Base-by-base conservation (phyloP, 257 asterid genomes). In the Catharanthus roseus region DNA sequence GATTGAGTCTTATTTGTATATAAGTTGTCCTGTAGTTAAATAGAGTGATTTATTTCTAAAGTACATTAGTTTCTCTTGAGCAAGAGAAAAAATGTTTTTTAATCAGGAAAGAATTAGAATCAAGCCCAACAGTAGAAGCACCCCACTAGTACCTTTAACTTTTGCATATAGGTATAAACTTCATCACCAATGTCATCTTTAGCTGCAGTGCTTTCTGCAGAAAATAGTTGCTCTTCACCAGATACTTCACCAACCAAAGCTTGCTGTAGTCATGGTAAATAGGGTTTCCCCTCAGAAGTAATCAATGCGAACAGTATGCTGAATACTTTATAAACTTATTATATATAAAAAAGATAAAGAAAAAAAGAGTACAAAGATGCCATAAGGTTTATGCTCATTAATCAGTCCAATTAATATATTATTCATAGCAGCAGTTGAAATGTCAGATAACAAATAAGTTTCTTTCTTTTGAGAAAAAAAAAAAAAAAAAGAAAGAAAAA, bases 191-290 rank as follows among this genome's bases (percentile, higher is more conserved):
- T 64, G 79, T 84, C 89, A 80, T 86, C 90, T 71, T 79, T 83
- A 45, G 70, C 72, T 16, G 70, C 77, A 82, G 67, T 76, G 78
- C 82, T 84, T 76, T 79, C 82, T 15, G 97, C 82, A 74, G 89
- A 83, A 83, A 93, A 93, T 72, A 93, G 93, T 78, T 80, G 95
- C 76, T 88, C 96, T 58, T 91, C 99, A 60, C 85, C 97, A 70
- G 93, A 83, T 75, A 80, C 96, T 84, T 93, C 99, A 85, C 99
- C 99, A 77, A 93, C 99, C 88, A 93, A 87, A 66, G 99, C 95
- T 88, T 87, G 85, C 97, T 93, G 91, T 54, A 88, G 80, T 75
- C 80, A 77, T 72, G 76, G 64, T 29, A 34, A 71, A 4, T 10
- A 23, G 18, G 19, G 16, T 57, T 26, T 57, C 11, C 34, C 51